A percentile compares a stretch with the other conserved stretches of the same genome.
phyloP scores from a whole-genome alignment of 2,329 filamentous ascomycete species.

The Colletotrichum acutatum region DNA sequence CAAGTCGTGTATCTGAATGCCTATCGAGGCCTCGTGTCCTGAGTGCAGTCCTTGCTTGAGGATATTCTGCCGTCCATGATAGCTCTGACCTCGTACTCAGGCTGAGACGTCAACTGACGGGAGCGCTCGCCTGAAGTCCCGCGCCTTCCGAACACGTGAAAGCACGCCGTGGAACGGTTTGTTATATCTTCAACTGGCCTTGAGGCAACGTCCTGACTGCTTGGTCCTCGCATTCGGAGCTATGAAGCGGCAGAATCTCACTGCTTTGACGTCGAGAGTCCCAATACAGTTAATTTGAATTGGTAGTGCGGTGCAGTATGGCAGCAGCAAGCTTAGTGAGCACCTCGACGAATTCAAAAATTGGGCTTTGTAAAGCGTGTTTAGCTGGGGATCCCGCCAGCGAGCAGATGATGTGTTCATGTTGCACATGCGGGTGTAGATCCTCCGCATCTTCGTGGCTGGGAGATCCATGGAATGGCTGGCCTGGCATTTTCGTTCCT shows the following conservation, averaged over 20 bases:
- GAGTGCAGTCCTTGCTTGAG: background rate
- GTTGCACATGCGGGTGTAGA: constrained; percentile 21
- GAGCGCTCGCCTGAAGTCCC: background rate
- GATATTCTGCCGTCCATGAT: background rate
- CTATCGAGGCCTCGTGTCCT: background rate
- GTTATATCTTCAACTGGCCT: no score
- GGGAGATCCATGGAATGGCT: constrained; percentile 9
- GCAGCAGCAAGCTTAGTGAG: background rate
- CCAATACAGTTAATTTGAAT: constrained; percentile 14
- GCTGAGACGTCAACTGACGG: background rate
- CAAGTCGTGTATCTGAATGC: background rate
- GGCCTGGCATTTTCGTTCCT: background rate
- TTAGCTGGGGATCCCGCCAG: background rate
- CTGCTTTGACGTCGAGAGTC: background rate
- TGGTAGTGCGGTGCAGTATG: background rate
- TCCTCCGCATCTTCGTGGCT: constrained; percentile 9
- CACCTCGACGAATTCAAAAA: background rate
- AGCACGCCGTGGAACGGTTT: background rate
- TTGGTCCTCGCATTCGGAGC: background rate
- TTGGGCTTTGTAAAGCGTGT: background rate
- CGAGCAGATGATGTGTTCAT: background rate
- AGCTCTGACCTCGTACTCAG: background rate
- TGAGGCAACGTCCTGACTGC: background rate
- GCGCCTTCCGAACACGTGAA: background rate
- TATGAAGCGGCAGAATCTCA: background rate